A percentile compares a stretch with the other conserved stretches of the same genome.
Evolutionary conservation across 1,284 basidiomycete genomes (phyloP).

Genomic region (Mrakiaceae sp.): DNA sequence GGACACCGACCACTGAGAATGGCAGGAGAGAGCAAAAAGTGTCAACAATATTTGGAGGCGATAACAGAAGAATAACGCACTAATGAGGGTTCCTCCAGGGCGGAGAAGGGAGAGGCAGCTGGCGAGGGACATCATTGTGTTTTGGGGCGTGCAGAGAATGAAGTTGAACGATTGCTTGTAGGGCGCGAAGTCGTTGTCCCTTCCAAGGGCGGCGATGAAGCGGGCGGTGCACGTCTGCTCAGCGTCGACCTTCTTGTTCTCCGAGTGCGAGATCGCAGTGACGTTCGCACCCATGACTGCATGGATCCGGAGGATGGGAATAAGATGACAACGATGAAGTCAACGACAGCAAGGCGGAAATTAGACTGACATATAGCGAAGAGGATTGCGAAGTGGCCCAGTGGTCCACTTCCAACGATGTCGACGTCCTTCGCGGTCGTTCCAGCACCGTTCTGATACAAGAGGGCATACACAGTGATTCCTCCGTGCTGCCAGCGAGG

Average conservation of each 20-base stretch:
- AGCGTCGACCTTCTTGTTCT: conserved; percentile 50
- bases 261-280: conserved; percentile 52
- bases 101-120: too few relatives aligned
- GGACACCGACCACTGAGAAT: too few relatives aligned
- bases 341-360: not conserved
- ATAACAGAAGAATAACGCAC: too few relatives aligned
- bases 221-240: conserved; percentile 49
- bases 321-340: not conserved
- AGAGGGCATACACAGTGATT: conserved; percentile 53
- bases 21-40: too few relatives aligned
- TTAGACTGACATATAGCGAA: conserved; percentile 36
- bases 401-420: conserved; percentile 52
- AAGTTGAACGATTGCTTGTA: not conserved
- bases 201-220: conserved; percentile 21
- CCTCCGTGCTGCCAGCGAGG: conserved; percentile 43
- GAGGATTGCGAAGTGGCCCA: conserved; percentile 35
- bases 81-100: too few relatives aligned
- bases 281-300: conserved; percentile 50
- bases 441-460: conserved; percentile 49
- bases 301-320: too few relatives aligned
- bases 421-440: conserved; percentile 54
- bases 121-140: too few relatives aligned
- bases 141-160: not conserved
- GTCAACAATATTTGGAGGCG: too few relatives aligned
- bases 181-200: not conserved